Percentiles rank a stretch among this genome's conserved stretches.
Evolutionary conservation across 2,329 filamentous ascomycete species (phyloP).

Genomic region (Exutisphaerella laricina): DNA sequence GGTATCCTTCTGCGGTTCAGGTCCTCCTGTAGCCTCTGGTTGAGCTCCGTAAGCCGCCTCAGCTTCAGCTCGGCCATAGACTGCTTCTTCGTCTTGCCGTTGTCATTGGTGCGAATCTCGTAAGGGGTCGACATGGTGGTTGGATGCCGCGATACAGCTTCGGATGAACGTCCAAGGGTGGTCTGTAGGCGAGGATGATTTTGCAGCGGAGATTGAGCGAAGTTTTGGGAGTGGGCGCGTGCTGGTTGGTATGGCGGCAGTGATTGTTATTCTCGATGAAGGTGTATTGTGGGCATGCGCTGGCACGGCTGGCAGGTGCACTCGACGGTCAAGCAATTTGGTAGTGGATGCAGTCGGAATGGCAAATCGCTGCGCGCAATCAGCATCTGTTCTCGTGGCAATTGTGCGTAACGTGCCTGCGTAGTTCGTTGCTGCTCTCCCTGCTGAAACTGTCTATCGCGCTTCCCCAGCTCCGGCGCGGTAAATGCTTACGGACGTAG

Average conservation of each 20-base stretch:
- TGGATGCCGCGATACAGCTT: conserved; percentile 6
- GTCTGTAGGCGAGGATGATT: conserved; percentile 14
- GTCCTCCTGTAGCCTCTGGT: conserved; percentile 92
- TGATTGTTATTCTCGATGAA: too few relatives aligned
- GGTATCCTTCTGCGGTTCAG: conserved; percentile 92
- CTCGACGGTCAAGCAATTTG: too few relatives aligned
- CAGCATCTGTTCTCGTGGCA: conserved; percentile 14
- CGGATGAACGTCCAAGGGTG: conserved; percentile 5
- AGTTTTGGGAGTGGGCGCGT: background rate
- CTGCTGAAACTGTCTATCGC: conserved; percentile 9
- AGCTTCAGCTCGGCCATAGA: conserved; percentile 99
- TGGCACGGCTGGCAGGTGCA: conserved; percentile 6
- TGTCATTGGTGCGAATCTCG: conserved; percentile 60
- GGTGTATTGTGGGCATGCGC: too few relatives aligned
- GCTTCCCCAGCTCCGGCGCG: conserved; percentile 10
- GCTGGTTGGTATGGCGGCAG: too few relatives aligned
- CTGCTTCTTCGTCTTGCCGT: conserved; percentile 88
- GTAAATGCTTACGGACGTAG: conserved; percentile 2
- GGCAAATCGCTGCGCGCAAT: conserved; percentile 12
- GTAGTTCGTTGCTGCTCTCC: conserved; percentile 5
- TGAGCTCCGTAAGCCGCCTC: conserved; percentile 90
- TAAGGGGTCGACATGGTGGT: conserved; percentile 55
- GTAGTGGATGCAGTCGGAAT: conserved; percentile 8
- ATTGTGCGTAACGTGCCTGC: conserved; percentile 15
- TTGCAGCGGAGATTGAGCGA: background rate